A percentile compares a stretch with the other conserved stretches of the same genome.
Conservation (phyloP, 345 rosid species). For the Hypericum androsaemum region DNA sequence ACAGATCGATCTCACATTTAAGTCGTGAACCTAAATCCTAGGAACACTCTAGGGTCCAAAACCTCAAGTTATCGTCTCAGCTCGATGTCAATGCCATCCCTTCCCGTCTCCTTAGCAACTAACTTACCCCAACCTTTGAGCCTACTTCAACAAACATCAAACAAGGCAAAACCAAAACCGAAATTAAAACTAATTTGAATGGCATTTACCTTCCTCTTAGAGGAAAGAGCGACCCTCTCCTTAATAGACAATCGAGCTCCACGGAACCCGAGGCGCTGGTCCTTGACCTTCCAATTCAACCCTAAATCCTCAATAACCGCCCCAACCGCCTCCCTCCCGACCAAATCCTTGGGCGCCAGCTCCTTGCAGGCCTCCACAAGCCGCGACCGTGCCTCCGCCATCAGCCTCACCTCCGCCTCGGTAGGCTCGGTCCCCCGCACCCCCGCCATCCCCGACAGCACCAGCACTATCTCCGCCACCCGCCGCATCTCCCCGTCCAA, state of each 20-base stretch:
- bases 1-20: too few species aligned
- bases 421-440: conserved; percentile 55
- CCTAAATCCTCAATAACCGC: conserved; percentile 75
- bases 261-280: conserved; percentile 48
- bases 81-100: too few species aligned
- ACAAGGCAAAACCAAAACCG: not conserved
- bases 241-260: conserved; percentile 48
- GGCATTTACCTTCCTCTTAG: conserved; percentile 54
- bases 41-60: too few species aligned
- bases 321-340: conserved; percentile 42
- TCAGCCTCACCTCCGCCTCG: conserved; percentile 42
- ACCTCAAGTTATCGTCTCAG: too few species aligned
- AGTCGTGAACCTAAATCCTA: too few species aligned
- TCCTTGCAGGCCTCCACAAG: conserved; percentile 15
- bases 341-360: conserved; percentile 57
- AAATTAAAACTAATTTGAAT: too few species aligned
- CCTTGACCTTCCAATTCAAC: conserved; percentile 46
- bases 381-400: conserved; percentile 37
- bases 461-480: conserved; percentile 83
- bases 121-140: not conserved
- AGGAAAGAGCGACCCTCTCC: conserved; percentile 43
- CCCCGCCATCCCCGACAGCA: conserved; percentile 64
- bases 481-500: conserved; percentile 15
- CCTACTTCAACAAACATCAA: not conserved
- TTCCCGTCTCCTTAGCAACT: not conserved